phyloP scores from a whole-genome alignment of 805 yeast species.

The Ogataea pini region DNA sequence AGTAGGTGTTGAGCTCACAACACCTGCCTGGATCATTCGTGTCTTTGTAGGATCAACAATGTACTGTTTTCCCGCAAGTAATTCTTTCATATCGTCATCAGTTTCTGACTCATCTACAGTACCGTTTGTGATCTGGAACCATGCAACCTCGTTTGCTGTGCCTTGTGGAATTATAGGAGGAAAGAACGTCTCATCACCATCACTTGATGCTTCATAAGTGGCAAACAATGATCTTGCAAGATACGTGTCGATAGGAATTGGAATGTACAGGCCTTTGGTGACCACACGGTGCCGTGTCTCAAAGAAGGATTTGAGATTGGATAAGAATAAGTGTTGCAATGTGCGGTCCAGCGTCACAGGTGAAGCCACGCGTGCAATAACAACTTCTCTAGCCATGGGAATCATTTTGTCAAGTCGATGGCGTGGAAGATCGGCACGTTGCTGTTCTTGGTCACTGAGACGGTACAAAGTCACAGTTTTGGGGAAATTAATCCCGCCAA shows the following conservation, averaged over 20 bases:
- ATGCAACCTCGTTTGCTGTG: conserved; percentile 70
- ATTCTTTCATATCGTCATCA: conserved; percentile 18
- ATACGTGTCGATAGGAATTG: conserved; percentile 73
- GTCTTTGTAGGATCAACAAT: conserved; percentile 69
- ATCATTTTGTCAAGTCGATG: conserved; percentile 25
- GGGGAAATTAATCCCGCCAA: conserved; percentile 48
- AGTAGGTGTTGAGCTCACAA: conserved; percentile 16
- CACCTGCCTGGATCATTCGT: conserved; percentile 68
- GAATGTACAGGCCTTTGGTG: conserved; percentile 65
- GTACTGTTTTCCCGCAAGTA: conserved; percentile 40
- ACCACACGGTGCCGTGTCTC: conserved; percentile 60
- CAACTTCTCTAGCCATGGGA: conserved; percentile 61
- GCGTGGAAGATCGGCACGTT: conserved; percentile 24
- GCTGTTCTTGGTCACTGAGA: conserved; percentile 27
- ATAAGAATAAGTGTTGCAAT: conserved; percentile 59
- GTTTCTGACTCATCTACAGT: conserved; percentile 14
- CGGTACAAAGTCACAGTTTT: conserved; percentile 18
- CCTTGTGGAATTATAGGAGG: conserved; percentile 55
- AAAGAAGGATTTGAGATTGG: conserved; percentile 62
- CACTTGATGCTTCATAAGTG: conserved; percentile 30
- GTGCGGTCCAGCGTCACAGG: conserved; percentile 66
- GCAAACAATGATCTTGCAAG: conserved; percentile 58
- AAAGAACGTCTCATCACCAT: conserved; percentile 16
- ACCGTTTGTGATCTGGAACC: conserved; percentile 74
- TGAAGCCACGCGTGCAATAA: conserved; percentile 66